Percentiles rank a stretch among this genome's conserved stretches.
phyloP scores from a whole-genome alignment of 192 early-diverging fungal species.

The Coemansia sp. region DNA sequence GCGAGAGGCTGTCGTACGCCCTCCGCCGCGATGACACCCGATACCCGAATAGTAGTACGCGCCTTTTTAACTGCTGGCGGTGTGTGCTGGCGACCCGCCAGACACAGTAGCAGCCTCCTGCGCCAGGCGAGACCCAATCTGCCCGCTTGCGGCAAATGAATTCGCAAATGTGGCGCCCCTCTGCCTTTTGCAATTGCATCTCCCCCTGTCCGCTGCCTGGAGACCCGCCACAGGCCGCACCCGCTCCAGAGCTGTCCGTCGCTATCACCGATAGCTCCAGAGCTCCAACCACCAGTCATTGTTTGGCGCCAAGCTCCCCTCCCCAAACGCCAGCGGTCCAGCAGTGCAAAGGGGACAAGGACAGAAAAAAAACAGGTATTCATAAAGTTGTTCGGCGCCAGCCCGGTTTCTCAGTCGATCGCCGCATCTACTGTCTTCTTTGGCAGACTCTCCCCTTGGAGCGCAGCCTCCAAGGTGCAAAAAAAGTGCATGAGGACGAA shows the following conservation, averaged over 20 bases:
- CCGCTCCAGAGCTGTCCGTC: background rate
- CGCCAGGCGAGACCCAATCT: background rate
- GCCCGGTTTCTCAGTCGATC: slow-evolving; percentile 1
- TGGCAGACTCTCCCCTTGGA: background rate
- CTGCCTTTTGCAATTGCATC: background rate
- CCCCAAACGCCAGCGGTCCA: background rate
- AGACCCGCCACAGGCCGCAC: background rate
- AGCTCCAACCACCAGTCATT: background rate
- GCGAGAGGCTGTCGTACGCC: background rate
- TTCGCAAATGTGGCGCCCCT: background rate
- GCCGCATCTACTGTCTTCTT: background rate
- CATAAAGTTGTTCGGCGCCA: background rate
- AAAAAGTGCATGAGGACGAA: background rate
- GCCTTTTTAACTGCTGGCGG: background rate
- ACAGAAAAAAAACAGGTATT: background rate
- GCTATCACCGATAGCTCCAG: background rate
- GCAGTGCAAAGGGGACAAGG: background rate
- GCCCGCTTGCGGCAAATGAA: slow-evolving; percentile 1
- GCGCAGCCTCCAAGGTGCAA: background rate
- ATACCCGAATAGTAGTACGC: background rate
- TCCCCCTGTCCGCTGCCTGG: background rate
- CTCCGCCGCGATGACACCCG: background rate
- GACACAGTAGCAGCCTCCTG: background rate
- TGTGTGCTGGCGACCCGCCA: background rate
- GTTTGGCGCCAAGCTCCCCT: background rate